These are phyloP conservation scores for Cladosporium sp. DNA, from an alignment of 2,329 filamentous ascomycete species.

Conservation along the genomic window DNA sequence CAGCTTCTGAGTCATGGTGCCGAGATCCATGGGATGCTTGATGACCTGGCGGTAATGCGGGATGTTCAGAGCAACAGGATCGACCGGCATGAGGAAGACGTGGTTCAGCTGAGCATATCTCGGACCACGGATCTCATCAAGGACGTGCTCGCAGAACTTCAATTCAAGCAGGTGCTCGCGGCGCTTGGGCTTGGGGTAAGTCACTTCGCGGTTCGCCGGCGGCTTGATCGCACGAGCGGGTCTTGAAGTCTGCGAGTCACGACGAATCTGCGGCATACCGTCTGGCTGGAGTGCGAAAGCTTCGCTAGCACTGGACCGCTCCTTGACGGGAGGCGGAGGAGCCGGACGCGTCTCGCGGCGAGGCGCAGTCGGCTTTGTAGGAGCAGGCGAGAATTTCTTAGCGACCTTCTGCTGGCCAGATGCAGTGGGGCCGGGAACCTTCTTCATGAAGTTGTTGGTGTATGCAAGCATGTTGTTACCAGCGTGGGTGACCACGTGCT, in stretches of 20 bases:
- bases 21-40: conserved; percentile 94
- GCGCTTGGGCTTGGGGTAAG: conserved; percentile 82
- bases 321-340: conserved; percentile 26
- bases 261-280: conserved; percentile 74
- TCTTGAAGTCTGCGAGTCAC: conserved; percentile 75
- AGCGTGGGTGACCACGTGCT: conserved; percentile 65
- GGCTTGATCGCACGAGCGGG: conserved; percentile 93
- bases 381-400: conserved; percentile 27
- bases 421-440: conserved; percentile 51
- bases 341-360: conserved; percentile 35
- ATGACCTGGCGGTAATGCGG: conserved; percentile 89
- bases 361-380: conserved; percentile 17
- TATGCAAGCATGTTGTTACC: conserved; percentile 56
- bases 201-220: conserved; percentile 83
- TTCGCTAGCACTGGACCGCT: conserved; percentile 41
- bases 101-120: conserved; percentile 63
- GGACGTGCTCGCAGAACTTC: conserved; percentile 77
- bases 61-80: conserved; percentile 89
- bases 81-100: conserved; percentile 78
- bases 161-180: conserved; percentile 86
- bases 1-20: conserved; percentile 73
- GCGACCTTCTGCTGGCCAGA: conserved; percentile 40
- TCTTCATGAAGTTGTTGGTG: conserved; percentile 55
- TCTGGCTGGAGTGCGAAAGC: conserved; percentile 72
- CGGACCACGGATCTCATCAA: conserved; percentile 69